phyloP scores from a whole-genome alignment of 352 stramenopile species.

The Pythium sp. region DNA sequence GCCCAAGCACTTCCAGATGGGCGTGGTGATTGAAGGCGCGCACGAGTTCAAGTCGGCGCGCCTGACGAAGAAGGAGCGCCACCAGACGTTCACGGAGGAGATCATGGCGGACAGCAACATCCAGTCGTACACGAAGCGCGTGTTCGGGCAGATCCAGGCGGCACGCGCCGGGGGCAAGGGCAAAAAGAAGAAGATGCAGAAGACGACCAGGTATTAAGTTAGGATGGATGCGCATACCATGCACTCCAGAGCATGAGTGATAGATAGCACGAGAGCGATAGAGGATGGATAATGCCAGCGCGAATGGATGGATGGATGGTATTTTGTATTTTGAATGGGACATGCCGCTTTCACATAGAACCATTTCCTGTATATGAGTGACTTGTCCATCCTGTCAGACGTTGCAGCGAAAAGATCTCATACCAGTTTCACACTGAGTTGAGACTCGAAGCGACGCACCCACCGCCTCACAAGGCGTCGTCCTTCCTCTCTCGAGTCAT shows the following conservation, averaged over 20 bases:
- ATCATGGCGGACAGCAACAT: conserved; percentile 89
- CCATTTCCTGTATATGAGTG: neutral
- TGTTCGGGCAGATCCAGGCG: conserved; percentile 74
- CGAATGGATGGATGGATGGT: neutral
- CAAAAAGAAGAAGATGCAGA: conserved; percentile 55
- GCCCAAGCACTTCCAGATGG: conserved; percentile 90
- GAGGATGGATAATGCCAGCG: neutral
- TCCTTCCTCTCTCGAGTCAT: neutral
- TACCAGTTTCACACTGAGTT: neutral
- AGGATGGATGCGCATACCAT: neutral
- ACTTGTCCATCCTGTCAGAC: neutral
- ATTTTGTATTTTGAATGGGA: neutral
- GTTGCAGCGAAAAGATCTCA: neutral
- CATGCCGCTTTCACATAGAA: neutral
- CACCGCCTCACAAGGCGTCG: conserved; percentile 3
- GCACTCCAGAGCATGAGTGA: neutral
- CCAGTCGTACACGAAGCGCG: conserved; percentile 86
- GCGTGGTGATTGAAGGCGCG: conserved; percentile 90
- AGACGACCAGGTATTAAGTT: conserved; percentile 11
- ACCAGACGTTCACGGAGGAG: conserved; percentile 93
- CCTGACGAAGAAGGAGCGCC: conserved; percentile 90
- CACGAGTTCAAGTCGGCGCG: conserved; percentile 89
- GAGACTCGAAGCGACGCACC: conserved; percentile 7
- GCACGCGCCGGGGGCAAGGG: conserved; percentile 37
- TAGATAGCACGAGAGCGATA: neutral